Evolutionary conservation across 768 basidiomycete species (phyloP), one percentile per base, ranked within the genome.

Genomic region (Macrolepiota fuliginosa): DNA sequence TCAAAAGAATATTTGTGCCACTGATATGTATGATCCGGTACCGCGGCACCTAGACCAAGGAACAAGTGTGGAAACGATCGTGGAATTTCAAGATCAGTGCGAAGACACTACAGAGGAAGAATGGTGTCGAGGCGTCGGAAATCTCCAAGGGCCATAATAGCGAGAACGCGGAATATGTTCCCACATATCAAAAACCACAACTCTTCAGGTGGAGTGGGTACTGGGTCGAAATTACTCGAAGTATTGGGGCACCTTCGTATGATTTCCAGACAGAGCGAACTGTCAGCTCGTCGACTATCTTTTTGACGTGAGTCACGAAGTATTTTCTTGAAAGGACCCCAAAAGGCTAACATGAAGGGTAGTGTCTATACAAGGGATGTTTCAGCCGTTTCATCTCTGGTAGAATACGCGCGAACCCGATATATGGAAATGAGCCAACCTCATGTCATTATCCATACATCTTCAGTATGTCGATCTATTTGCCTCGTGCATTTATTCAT

Each of bases 331-430:
- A 35, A 4, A 15, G 19, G 24, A 37, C n/a, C 64, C 24, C 60
- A 0, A 49, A 25, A 36, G 12, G 42, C 53, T 5, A 62, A 22
- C 45, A 36, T 22, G 22, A 19, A 50, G 36, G 45, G 3, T 36
- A 82, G 81, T 3, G 67, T 83, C 0, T 83, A 81, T 66, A 79
- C 80, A 0, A 73, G 75, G 32, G 69, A 81, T 55, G 75, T 79
- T 70, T 68, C 72, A 3, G 76, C 74, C 4, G 65, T 83, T 4
- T 77, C 77, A 2, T 68, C 71, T 6, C 67, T 83, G 32, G 76
- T 83, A 1, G 76, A 80, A 62, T 73, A 78, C 22, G 79, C 81
- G 4, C 73, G 74, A 5, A 49, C 62, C n/a, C 71, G 72, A 49
- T 83, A 81, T 64, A 53, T 77, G 37, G 72, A 78, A 64, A 73